Base-by-base conservation (phyloP, 306 rosid species). In the Castanospermum australe region DNA sequence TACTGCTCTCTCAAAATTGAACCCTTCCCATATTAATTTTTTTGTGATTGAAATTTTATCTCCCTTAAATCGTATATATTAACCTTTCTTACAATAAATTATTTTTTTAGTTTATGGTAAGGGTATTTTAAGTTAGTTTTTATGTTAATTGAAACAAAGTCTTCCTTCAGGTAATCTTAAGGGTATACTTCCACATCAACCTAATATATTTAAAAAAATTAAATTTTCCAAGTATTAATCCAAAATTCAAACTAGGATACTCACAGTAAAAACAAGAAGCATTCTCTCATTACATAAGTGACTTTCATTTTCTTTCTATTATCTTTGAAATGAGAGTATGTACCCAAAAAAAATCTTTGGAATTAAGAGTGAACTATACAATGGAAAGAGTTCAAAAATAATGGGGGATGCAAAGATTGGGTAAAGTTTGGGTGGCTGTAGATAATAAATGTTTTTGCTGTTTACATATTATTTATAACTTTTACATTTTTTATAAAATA, bases 31-130 rank as follows among this genome's bases (percentile, higher is more conserved):
- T 28, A 0, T 36, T 82, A 51, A 82, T 82, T 82, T 28, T 28
- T 82, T 68, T 60, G 67, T 68, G 67, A 81, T 62, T 60, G 51
- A 75, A 76, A 42, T 48, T 78, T 30, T 82, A 81, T 75, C 78
- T 68, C 78, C 50, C 81, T 76, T 25, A 51, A 68, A 76, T 59
- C n/a, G 78, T 68, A 82, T 76, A 82, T 75, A 76, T 59, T 47
- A 39, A 59, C 77, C 77, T 48, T 75, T 81, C 3, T 75, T 57
- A 56, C 77, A n/a, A n/a, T n/a, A n/a, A n/a, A n/a, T n/a, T n/a
- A n/a, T n/a, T n/a, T n/a, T n/a, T n/a, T n/a, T n/a, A n/a, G n/a
- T n/a, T n/a, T n/a, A n/a, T n/a, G n/a, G n/a, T n/a, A n/a, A n/a
- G n/a, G n/a, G n/a, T n/a, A n/a, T n/a, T n/a, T n/a, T n/a, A n/a